Base-by-base conservation (phyloP, 345 rosid genomes). In the Gossypium australe region DNA sequence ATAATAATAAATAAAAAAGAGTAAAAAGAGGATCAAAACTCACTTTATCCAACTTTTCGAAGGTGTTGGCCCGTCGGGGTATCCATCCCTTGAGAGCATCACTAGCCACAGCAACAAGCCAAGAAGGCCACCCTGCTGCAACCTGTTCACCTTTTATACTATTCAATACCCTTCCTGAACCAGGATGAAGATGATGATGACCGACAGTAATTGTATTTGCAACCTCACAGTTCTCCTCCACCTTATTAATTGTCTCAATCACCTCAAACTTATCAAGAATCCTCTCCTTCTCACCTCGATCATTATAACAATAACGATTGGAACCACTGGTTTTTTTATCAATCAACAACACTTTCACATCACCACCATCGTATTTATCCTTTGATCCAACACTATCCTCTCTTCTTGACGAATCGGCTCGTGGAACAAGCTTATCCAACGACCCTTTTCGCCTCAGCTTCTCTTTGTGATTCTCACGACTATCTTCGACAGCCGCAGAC, bases 41-140 rank as follows among this genome's bases (percentile, higher is more conserved):
- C 82, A 93, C 98, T 81, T 89, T 90, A 69, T 92, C 90, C 75
- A 90, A 81, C 86, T 87, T 94, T 85, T 92, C 90, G 71, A 92
- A 92, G 38, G 90, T 80, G 71, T 80, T 84, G 14, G 97, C 92
- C 34, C 80, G 85, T 47, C 87, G 79, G 0, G 98, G 98, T 27
- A 84, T 66, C 98, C 95, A 94, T 78, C 97, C 98, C 41, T 78
- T 82, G 84, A 94, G 86, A 17, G 95, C 89, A 80, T 92, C 98
- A 52, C 90, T 88, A 24, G 97, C 95, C 16, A 77, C 87, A 0
- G 90, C 80, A 49, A 86, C 86, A 76, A 94, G 95, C 98, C 98
- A 94, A 67, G 84, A 56, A 20, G 98, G 98, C 98, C 98, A 94
- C 24, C 98, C 98, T 4, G 89, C 90, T 0, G 85, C 90, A 82